Base-by-base conservation (phyloP, 495 filamentous ascomycete species). In the Monascus purpureus region DNA sequence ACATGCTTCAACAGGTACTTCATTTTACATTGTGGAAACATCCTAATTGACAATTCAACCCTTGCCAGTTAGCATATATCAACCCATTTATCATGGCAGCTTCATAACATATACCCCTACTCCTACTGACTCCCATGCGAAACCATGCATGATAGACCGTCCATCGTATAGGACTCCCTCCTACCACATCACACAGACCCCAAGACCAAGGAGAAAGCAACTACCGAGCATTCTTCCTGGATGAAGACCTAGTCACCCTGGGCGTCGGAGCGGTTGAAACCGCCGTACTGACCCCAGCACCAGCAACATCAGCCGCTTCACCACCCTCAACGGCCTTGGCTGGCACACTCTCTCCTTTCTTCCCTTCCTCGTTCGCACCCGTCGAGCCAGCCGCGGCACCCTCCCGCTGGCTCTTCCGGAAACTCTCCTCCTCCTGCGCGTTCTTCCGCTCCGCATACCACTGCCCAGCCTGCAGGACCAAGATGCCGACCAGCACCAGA, bases 401-500 rank as follows among this genome's bases (percentile, higher is more conserved):
- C 20, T 22, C 20, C 20, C 9, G 4, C 20, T 22, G 5, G 20
- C 9, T 22, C 9, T 22, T 22, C 20, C 20, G 5, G 9, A 22
- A 4, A 12, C 13, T 15, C 29, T 31, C 17, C 17, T 11, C 29
- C 59, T 96, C 88, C 57, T 86, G 77, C 48, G 63, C 63, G 53
- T 95, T 85, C 71, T 90, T 93, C 39, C 76, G 62, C 69, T 94
- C 85, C 16, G 92, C 90, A 63, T 97, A 97, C 90, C 90, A 97
- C 67, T 96, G 88, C 8, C 92, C 90, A 6, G 84, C 87, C 73
- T 97, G 92, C 47, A 97, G 61, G 18, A 92, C 82, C 38, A 97
- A 45, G 17, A 97, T 82, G 2, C 90, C 90, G 0, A 94, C 75
- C 31, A 96, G 54, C 16, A 97, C 83, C 24, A 97, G 62, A 30